Evolutionary conservation across 345 rosid species (phyloP), one percentile per base, ranked within the genome.

Genomic region (Turnera subulata): DNA sequence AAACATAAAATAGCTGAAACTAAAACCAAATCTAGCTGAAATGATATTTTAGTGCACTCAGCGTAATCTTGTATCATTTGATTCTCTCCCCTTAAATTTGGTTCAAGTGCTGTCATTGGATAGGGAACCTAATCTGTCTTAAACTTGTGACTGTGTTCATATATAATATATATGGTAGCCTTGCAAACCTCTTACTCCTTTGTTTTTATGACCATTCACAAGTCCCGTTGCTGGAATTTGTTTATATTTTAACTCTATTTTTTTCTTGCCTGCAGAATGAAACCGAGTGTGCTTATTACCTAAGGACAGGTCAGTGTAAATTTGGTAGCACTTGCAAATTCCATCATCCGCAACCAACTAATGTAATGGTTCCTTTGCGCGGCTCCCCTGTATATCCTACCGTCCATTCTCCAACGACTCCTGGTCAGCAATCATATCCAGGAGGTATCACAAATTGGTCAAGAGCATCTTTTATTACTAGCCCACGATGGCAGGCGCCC

Each of bases 271-370:
- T 73, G 72, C 82, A 94, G 99, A 80, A 82, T 69, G 99, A 94
- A 75, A 50, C 59, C 35, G 99, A 88, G 76, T 94, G 99, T 70
- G 82, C 86, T 48, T 94, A 90, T 66, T 94, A 90, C 69, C 76
- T 90, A 71, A 88, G 93, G 81, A 94, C 97, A 7, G 99, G 97
- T 54, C 95, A 85, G 42, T 94, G 99, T 83, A 94, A 90, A 77
- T 94, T 85, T 64, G 97, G 93, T 54, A 76, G 68, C 44, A 90
- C 97, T 55, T 94, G 99, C 78, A 94, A 90, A 73, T 94, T 82
- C 73, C 97, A 94, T 62, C 99, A 92, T 73, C 96, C 87, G 71
- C 99, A 84, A 71, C 91, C 93, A 76, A 69, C 80, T 58, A 87
- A 81, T 72, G 72, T 87, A 82, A 83, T 88, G 90, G 89, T 89